A percentile compares a stretch with the other conserved stretches of the same genome.
phyloP scores from a whole-genome alignment of 148 eudicot species.

The Gaultheria prostrata region DNA sequence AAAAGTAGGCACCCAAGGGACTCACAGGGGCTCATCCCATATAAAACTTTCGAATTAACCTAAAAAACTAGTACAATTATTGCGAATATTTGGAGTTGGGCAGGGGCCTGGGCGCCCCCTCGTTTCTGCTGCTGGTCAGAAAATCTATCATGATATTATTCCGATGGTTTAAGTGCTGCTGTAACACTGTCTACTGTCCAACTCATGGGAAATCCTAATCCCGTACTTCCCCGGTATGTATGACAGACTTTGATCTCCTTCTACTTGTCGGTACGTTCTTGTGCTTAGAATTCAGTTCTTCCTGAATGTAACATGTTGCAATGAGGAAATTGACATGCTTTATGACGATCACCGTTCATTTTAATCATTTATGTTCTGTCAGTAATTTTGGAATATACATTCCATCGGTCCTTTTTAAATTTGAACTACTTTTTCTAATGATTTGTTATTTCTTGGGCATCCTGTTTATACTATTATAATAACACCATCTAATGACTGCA shows the following conservation, averaged over 20 bases:
- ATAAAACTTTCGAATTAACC: too few relatives aligned
- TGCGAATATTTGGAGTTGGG: too few relatives aligned
- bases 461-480: slow-evolving; percentile 4
- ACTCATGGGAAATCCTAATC: background rate
- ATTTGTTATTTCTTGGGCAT: background rate
- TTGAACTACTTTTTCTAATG: background rate
- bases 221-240: background rate
- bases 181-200: background rate
- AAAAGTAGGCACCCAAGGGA: too few relatives aligned
- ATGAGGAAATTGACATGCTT: too few relatives aligned
- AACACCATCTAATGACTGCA: slow-evolving; percentile 25
- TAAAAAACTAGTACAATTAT: too few relatives aligned
- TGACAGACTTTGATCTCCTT: background rate
- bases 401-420: background rate
- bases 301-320: background rate
- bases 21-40: too few relatives aligned
- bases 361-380: background rate
- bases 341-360: background rate
- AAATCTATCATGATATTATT: background rate
- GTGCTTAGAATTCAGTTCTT: background rate
- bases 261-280: background rate
- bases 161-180: background rate
- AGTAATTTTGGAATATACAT: background rate
- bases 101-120: too few relatives aligned
- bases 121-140: background rate